These are phyloP conservation scores for Neonectria coccinea DNA, from an alignment of 2,329 filamentous ascomycete species.

Conservation along the genomic window DNA sequence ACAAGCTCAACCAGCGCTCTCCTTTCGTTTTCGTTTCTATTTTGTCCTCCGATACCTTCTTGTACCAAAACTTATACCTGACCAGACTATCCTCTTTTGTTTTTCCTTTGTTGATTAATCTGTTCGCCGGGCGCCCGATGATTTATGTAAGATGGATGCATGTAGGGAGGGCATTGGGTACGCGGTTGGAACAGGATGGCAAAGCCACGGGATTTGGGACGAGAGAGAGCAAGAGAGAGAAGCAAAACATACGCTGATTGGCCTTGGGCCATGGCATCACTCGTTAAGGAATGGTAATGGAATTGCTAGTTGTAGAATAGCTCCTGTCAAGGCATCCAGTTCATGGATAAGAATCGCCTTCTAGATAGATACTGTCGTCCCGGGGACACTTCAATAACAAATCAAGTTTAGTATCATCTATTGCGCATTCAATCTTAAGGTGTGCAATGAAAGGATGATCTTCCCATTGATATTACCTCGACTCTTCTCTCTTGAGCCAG, in stretches of 20 bases:
- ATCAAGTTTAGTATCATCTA: neutral
- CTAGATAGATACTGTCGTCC: conserved; percentile 4
- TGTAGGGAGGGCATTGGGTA: neutral
- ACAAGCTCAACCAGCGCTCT: conserved; percentile 6
- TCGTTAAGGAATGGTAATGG: conserved; percentile 1
- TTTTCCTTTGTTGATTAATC: conserved; percentile 25
- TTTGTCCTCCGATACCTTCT: conserved; percentile 38
- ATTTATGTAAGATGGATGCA: conserved; percentile 10
- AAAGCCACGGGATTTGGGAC: neutral
- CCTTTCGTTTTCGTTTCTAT: conserved; percentile 11
- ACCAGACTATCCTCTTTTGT: conserved; percentile 19
- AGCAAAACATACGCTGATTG: neutral
- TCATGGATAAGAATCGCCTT: conserved; percentile 1
- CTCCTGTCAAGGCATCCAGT: neutral
- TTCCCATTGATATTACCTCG: too few species aligned
- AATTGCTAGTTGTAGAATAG: conserved; percentile 1
- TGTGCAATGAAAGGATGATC: too few species aligned
- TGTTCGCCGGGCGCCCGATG: conserved; percentile 3
- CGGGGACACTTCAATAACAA: neutral
- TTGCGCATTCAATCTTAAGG: too few species aligned
- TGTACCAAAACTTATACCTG: conserved; percentile 39
- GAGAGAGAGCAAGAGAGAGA: neutral
- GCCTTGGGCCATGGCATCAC: neutral
- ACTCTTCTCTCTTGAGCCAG: neutral
- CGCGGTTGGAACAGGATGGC: neutral